Conservation (phyloP, 345 rosid genomes). For the Ceriops decandra region DNA sequence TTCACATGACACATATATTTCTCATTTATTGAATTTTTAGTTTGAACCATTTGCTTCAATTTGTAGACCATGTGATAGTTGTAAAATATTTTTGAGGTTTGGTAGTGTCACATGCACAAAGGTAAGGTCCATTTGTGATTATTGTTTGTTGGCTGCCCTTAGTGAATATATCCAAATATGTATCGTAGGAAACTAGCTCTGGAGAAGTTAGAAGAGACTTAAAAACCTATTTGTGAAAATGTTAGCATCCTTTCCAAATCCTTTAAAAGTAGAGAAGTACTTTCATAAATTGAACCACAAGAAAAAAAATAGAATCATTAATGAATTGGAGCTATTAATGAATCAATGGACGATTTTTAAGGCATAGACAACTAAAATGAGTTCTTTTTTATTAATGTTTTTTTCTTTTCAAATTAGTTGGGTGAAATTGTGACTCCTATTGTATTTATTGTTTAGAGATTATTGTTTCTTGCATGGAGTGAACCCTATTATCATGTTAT, state of each 20-base stretch:
- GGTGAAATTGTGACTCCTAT: neutral
- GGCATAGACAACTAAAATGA: conserved; percentile 44
- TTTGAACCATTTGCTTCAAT: neutral
- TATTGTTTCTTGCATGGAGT: neutral
- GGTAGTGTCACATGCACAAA: too few species aligned
- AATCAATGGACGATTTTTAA: conserved; percentile 38
- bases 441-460: neutral
- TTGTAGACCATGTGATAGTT: neutral
- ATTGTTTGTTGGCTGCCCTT: too few species aligned
- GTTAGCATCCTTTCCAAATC: conserved; percentile 74
- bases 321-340: conserved; percentile 48
- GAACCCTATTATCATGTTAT: too few species aligned
- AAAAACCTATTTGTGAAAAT: conserved; percentile 51
- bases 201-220: conserved; percentile 49
- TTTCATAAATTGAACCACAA: conserved; percentile 59
- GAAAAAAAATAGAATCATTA: conserved; percentile 57
- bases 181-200: conserved; percentile 45
- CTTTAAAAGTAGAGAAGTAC: conserved; percentile 63
- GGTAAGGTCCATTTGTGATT: too few species aligned
- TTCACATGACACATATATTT: neutral
- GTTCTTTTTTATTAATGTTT: conserved; percentile 18
- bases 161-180: conserved; percentile 8
- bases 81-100: neutral
- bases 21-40: neutral
- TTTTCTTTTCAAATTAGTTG: conserved; percentile 3